Evolutionary conservation across 192 early-diverging fungal genomes (phyloP), one percentile per base, ranked within the genome.

Genomic region (Umbelopsis ramanniana): DNA sequence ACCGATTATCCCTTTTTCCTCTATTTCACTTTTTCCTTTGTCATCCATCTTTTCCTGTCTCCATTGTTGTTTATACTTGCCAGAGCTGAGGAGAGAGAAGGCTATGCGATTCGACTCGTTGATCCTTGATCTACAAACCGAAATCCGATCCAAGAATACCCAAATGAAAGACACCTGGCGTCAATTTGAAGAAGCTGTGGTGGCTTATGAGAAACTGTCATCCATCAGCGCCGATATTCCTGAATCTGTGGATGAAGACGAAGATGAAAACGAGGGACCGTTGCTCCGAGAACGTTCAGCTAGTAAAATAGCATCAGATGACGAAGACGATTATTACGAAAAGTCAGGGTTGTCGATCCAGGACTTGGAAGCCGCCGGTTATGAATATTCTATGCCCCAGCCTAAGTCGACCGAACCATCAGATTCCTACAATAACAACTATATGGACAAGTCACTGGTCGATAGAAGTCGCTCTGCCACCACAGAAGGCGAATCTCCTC

Each of bases 1-100:
- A 43, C 40, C 40, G 40, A 11, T 43, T 43, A 43, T 43, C 40
- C 40, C 40, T 12, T 12, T 43, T 43, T 43, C 6, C 6, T 43
- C 6, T 43, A 26, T 26, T 26, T 54, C 26, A 12, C 23, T 54
- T 22, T 29, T 35, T 35, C 14, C 24, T 22, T 54, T 54, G 53
- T 54, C 19, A 50, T 50, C 48, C 48, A 5, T 19, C 19, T 19
- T 19, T 1, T 50, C 57, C 33, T n/a, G n/a, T n/a, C n/a, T 29
- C 29, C 26, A 15, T 15, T 37, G 23, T 37, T 35, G 29, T 8
- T 37, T 37, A 2, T 63, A 12, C 57, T 19, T 63, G 3, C 17
- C 33, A 63, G 57, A 63, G 57, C 15, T 63, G 57, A 63, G 57
- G 35, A 63, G 57, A 63, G 57, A 63, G 24, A 63, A 63, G 33